Evolutionary conservation across 2,329 filamentous ascomycete genomes (phyloP), one percentile per base, ranked within the genome.

Genomic region (Hypomyces rosellus): DNA sequence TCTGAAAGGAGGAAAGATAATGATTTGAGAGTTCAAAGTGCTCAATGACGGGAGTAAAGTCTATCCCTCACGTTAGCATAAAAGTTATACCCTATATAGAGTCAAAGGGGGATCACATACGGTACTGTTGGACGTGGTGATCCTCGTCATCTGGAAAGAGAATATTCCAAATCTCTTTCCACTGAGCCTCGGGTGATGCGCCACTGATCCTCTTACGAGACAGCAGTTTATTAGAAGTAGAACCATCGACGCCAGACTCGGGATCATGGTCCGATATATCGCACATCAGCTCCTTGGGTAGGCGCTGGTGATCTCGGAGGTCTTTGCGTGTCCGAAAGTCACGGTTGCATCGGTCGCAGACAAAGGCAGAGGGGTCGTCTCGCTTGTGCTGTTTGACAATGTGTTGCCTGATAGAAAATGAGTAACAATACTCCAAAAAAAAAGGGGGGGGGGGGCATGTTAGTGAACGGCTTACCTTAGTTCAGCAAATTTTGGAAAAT

Each of bases 301-400:
- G 54, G 2, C 69, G 63, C 18, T 69, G 68, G 44, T 72, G 69
- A 18, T 70, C 66, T 0, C 69, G 63, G 0, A 72, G 59, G 33
- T 70, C 69, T 33, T 69, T 70, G 36, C 69, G 59, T 0, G 65
- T 65, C 0, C 59, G 43, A 36, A 72, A 72, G 50, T 71, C 68
- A 13, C 64, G 66, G 16, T 66, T 72, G 53, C 69, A 72, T 37
- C 69, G 54, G 36, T 71, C 69, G 39, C 69, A 72, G 14, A 70
- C 61, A 12, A 69, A 71, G 2, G 69, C 67, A 0, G 69, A 69
- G 0, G 68, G 67, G 22, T 69, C 67, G 9, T 70, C 68, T 6
- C 69, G 65, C 53, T 70, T 71, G 43, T 72, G 69, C 49, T 72
- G 69, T 57, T 71, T 71, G 9, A 71, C 67, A 15, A 72, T 72